These are phyloP conservation scores for Arthrobotrys sphaeroides DNA, from an alignment of 2,329 filamentous ascomycete genomes.

Conservation along the genomic window DNA sequence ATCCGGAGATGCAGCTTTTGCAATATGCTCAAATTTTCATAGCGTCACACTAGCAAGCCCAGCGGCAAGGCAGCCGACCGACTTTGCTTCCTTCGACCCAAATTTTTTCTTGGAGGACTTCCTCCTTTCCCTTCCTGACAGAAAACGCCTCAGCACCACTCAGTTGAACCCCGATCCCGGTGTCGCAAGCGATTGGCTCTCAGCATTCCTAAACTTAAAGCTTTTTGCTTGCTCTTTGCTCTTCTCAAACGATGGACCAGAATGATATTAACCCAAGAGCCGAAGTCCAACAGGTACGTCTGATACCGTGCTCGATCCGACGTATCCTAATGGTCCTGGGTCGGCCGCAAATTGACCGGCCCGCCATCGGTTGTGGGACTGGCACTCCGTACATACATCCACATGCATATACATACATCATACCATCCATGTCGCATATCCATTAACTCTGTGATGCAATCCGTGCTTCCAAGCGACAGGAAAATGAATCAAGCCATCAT, in stretches of 20 bases:
- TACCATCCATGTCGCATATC: background rate
- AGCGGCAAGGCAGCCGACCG: conserved; percentile 27
- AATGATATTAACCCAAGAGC: conserved; percentile 12
- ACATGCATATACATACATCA: background rate
- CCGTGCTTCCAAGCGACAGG: conserved; percentile 15
- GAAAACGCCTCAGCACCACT: conserved; percentile 34
- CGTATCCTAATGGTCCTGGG: conserved; percentile 18
- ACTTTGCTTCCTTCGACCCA: conserved; percentile 9
- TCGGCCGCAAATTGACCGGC: conserved; percentile 34
- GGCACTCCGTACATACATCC: background rate
- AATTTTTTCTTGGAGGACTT: conserved; percentile 27
- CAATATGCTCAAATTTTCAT: conserved; percentile 25
- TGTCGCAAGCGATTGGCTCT: conserved; percentile 51
- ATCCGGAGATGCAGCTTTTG: conserved; percentile 36
- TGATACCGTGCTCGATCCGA: conserved; percentile 30
- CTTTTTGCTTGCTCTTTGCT: conserved; percentile 2
- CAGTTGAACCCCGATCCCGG: conserved; percentile 33
- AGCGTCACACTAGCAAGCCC: conserved; percentile 22
- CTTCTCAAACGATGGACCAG: conserved; percentile 11
- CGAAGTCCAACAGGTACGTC: conserved; percentile 23
- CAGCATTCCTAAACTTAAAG: conserved; percentile 8
- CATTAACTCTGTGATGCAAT: conserved; percentile 2
- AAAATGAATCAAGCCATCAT: conserved; percentile 40
- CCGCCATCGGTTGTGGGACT: conserved; percentile 5
- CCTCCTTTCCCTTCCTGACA: conserved; percentile 19